Conservation (phyloP, 2,329 filamentous ascomycete species). For the Aspergillus felis region DNA sequence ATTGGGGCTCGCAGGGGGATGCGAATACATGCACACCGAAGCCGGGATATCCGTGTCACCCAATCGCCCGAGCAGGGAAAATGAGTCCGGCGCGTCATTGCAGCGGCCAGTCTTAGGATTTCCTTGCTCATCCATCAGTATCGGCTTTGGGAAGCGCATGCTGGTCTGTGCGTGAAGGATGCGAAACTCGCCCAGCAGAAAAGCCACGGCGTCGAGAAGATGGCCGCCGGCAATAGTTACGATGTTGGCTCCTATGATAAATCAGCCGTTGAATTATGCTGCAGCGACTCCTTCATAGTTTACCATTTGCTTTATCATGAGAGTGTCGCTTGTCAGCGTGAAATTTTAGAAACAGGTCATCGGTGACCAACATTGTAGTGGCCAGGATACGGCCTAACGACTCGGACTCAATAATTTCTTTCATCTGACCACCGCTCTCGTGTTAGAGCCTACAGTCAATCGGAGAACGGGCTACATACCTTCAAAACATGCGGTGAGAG, state of each 20-base stretch:
- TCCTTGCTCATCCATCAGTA: background rate
- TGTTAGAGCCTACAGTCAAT: background rate
- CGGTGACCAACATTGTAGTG: background rate
- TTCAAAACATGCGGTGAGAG: background rate
- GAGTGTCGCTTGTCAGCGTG: slow-evolving; percentile 1
- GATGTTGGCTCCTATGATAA: background rate
- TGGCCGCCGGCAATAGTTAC: background rate
- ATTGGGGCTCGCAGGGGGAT: background rate
- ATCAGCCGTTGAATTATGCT: background rate
- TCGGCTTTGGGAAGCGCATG: background rate
- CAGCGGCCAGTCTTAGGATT: background rate
- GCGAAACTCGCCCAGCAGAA: background rate
- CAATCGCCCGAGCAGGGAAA: background rate
- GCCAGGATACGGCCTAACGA: background rate
- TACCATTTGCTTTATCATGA: background rate
- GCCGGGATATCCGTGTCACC: background rate
- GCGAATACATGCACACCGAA: background rate
- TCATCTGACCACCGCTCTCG: background rate
- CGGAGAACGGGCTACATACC: background rate
- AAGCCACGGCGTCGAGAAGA: background rate
- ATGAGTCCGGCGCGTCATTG: background rate
- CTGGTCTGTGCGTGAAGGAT: background rate
- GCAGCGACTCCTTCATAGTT: background rate
- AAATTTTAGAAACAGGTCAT: slow-evolving; percentile 1
- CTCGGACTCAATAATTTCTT: background rate